Evolutionary conservation across 257 asterid species (phyloP).

Genomic region (Rhazya stricta): DNA sequence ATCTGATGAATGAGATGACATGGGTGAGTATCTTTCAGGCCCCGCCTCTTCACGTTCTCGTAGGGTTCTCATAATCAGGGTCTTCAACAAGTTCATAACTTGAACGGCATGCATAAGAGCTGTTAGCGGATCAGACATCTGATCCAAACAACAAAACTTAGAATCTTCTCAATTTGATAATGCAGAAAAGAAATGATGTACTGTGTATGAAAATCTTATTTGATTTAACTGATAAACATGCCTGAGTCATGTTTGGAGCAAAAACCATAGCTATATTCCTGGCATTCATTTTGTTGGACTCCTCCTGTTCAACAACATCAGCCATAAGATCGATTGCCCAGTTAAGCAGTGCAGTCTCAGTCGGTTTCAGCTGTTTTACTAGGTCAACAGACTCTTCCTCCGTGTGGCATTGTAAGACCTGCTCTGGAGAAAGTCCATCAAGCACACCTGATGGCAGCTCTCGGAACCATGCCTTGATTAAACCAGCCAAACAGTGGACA

Average conservation of each 20-base stretch:
- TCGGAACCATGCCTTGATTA: conserved; percentile 90
- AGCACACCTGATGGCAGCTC: conserved; percentile 28
- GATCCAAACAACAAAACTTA: conserved; percentile 16
- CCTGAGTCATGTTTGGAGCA: conserved; percentile 98
- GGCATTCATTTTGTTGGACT: conserved; percentile 89
- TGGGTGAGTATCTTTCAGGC: conserved; percentile 53
- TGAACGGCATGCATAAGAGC: conserved; percentile 99
- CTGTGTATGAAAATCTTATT: background rate
- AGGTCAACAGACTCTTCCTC: conserved; percentile 25
- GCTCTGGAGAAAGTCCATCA: conserved; percentile 26
- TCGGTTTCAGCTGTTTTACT: conserved; percentile 15
- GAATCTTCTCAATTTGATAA: background rate
- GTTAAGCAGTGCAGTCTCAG: conserved; percentile 39
- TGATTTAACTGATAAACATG: conserved; percentile 6
- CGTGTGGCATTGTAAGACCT: conserved; percentile 22
- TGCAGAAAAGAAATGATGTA: background rate
- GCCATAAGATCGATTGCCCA: conserved; percentile 99
- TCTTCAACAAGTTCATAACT: conserved; percentile 93
- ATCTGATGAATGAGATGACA: conserved; percentile 56
- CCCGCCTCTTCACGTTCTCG: conserved; percentile 67
- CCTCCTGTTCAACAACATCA: conserved; percentile 91
- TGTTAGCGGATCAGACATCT: conserved; percentile 98
- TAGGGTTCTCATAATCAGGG: conserved; percentile 63
- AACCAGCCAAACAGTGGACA: conserved; percentile 89
- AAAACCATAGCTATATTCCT: conserved; percentile 95